A percentile compares a stretch with the other conserved stretches of the same genome.
These are phyloP conservation scores for Fusarium protoensiforme DNA, from an alignment of 2,329 filamentous ascomycete species.

Conservation along the genomic window DNA sequence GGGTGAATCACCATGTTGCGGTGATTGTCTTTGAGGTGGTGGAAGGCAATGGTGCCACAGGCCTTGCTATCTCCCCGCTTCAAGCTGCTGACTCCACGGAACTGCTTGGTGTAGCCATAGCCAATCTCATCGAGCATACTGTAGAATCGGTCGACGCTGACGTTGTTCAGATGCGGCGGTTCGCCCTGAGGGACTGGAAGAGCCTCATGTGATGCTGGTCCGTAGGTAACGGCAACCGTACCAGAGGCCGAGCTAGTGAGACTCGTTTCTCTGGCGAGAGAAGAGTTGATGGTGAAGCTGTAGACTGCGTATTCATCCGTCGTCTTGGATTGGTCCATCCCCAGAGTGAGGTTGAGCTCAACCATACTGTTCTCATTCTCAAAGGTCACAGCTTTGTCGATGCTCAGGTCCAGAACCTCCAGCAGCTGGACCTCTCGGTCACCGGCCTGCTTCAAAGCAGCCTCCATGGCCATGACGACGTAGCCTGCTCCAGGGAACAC, in stretches of 20 bases:
- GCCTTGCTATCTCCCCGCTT: slow-evolving; percentile 13
- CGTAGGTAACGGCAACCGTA: not conserved
- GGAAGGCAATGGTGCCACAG: not conserved
- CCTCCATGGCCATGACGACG: slow-evolving; percentile 50
- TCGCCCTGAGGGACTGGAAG: not conserved
- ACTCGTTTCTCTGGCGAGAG: not conserved
- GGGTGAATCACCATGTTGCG: slow-evolving; percentile 12
- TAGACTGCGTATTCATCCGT: not conserved
- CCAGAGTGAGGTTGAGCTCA: not conserved
- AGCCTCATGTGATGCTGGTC: not conserved
- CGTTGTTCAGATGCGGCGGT: not conserved
- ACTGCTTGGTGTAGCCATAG: not conserved
- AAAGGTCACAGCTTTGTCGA: slow-evolving; percentile 23
- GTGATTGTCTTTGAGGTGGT: not conserved
- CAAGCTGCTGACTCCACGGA: slow-evolving; percentile 4
- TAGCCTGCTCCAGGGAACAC: slow-evolving; percentile 55
- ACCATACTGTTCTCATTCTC: not conserved
- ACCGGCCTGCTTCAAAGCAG: slow-evolving; percentile 18
- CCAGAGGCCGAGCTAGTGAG: not conserved
- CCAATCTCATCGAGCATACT: not conserved
- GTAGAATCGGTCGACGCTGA: not conserved
- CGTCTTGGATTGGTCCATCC: not conserved
- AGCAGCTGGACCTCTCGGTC: not conserved
- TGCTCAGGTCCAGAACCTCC: slow-evolving; percentile 17
- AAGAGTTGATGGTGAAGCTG: not conserved